These are phyloP conservation scores for Malassezia nana DNA, from an alignment of 1,284 basidiomycete species.

Conservation along the genomic window DNA sequence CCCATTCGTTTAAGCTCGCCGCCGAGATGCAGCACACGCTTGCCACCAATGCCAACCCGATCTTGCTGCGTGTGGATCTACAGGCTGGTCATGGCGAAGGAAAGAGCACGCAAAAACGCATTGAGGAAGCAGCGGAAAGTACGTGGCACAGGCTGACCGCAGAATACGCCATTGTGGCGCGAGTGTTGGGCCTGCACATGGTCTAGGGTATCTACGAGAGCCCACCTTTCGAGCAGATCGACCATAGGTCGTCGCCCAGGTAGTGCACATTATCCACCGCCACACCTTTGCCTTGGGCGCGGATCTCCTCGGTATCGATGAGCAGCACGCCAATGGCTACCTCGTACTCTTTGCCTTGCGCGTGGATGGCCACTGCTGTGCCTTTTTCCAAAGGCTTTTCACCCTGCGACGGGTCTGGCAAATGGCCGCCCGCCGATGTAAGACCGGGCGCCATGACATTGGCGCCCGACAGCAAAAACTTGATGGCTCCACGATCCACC, in stretches of 20 bases:
- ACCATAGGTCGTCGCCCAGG: slow-evolving; percentile 56
- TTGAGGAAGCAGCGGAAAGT: slow-evolving; percentile 35
- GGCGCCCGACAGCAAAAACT: slow-evolving; percentile 72
- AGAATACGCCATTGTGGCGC: slow-evolving; percentile 36
- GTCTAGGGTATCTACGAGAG: slow-evolving; percentile 6
- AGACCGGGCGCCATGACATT: slow-evolving; percentile 64
- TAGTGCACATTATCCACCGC: slow-evolving; percentile 78
- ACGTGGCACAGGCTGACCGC: slow-evolving; percentile 5
- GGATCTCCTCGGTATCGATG: slow-evolving; percentile 77
- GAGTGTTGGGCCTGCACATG: slow-evolving; percentile 34
- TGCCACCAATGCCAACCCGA: slow-evolving; percentile 37
- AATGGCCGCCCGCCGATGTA: slow-evolving; percentile 76
- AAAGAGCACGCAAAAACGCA: slow-evolving; percentile 41
- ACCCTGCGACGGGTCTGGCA: slow-evolving; percentile 58
- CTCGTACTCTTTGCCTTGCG: slow-evolving; percentile 92
- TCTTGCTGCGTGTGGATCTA: slow-evolving; percentile 39
- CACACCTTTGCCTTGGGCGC: slow-evolving; percentile 74
- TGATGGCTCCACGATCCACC: slow-evolving; percentile 93
- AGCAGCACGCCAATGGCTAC: slow-evolving; percentile 78
- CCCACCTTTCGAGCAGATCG: slow-evolving; percentile 12
- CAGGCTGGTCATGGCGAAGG: slow-evolving; percentile 46
- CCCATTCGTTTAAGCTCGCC: slow-evolving; percentile 44
- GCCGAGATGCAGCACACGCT: slow-evolving; percentile 45
- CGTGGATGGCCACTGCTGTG: slow-evolving; percentile 71
- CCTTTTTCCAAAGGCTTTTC: slow-evolving; percentile 62